Conservation (phyloP, 23 red algal genomes). For the Cyanidioschyzon merolae region DNA sequence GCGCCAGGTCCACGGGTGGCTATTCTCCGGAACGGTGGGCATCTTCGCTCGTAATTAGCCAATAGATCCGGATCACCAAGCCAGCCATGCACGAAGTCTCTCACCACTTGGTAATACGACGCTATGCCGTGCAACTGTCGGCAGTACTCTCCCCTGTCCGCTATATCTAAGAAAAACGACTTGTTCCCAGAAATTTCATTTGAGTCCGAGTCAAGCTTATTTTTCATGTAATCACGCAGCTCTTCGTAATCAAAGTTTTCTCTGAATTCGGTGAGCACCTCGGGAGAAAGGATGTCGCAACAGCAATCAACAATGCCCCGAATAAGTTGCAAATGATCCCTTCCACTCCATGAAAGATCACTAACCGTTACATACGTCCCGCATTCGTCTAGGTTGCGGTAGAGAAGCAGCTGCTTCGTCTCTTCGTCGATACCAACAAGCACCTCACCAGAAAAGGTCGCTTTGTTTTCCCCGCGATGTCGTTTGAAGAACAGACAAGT, state of each 20-base stretch:
- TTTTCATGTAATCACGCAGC: conserved; percentile 51
- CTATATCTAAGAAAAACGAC: conserved; percentile 38
- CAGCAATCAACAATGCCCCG: conserved; percentile 37
- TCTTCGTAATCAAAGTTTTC: conserved; percentile 85
- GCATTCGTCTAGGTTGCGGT: conserved; percentile 1
- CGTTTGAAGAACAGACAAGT: conserved; percentile 40
- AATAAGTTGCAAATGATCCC: conserved; percentile 17
- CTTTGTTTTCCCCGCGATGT: neutral
- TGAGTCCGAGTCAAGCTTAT: conserved; percentile 55
- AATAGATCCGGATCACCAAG: neutral
- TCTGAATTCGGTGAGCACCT: conserved; percentile 61
- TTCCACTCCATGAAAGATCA: conserved; percentile 16
- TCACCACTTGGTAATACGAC: conserved; percentile 8
- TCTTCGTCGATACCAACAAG: conserved; percentile 33
- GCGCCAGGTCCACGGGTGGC: no score
- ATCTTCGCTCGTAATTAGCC: neutral
- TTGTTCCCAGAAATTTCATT: conserved; percentile 65
- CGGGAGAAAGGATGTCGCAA: conserved; percentile 62
- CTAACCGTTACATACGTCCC: conserved; percentile 29
- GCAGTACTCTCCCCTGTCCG: conserved; percentile 14
- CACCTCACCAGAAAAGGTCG: neutral
- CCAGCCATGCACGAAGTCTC: conserved; percentile 24
- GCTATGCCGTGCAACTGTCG: conserved; percentile 19
- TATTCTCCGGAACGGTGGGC: no score
- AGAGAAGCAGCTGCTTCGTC: conserved; percentile 47